phyloP scores from a whole-genome alignment of 1,139 yeast species.

The Diutina scorzettiae region DNA sequence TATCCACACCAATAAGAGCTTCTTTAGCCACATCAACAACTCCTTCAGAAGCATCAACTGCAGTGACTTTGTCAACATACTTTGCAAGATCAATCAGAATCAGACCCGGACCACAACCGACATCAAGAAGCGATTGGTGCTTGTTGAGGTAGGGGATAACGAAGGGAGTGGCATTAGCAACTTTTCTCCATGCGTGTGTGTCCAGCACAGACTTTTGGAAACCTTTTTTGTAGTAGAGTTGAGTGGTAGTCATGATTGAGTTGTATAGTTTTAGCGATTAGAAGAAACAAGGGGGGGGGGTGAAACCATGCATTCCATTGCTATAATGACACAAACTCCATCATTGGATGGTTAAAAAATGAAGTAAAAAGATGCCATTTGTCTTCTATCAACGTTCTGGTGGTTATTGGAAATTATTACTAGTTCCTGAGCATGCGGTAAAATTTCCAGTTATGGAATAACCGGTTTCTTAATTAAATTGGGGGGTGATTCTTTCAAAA shows the following conservation, averaged over 20 bases:
- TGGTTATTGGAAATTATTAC: no score
- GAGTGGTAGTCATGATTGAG: conserved; percentile 10
- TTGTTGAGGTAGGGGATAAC: conserved; percentile 18
- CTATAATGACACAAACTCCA: no score
- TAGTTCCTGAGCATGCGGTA: no score
- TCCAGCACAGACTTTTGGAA: conserved; percentile 14
- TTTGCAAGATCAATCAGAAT: conserved; percentile 25
- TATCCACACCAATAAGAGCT: conserved; percentile 10
- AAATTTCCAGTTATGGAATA: no score
- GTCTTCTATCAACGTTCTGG: no score
- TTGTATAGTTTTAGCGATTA: no score
- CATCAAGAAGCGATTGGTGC: conserved; percentile 21
- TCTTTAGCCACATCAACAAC: conserved; percentile 18
- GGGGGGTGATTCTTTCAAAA: no score
- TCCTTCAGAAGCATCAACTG: conserved; percentile 22
- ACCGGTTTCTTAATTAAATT: no score
- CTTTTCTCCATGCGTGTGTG: conserved; percentile 26
- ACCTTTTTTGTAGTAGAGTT: conserved; percentile 17
- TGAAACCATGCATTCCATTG: no score
- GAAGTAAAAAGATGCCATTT: no score
- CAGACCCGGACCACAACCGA: conserved; percentile 33
- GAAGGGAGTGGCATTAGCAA: conserved; percentile 18
- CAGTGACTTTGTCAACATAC: conserved; percentile 21
- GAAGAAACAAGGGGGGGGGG: no score
- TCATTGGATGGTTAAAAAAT: no score